Percentiles rank a stretch among this genome's conserved stretches.
Conservation (phyloP, 1,139 yeast genomes). For the Debaryomyces subglobosus region DNA sequence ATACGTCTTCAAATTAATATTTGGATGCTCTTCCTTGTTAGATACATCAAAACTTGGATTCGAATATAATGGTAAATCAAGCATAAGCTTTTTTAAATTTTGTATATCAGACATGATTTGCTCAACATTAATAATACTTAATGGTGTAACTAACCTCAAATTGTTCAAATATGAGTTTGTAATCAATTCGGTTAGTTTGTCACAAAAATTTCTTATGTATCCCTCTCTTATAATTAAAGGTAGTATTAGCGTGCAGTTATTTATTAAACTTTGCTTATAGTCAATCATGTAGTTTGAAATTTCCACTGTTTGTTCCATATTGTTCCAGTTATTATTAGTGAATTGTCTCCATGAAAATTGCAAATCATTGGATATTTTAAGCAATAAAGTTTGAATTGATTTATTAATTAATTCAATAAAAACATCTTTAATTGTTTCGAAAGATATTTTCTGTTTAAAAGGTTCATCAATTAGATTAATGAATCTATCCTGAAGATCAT, state of each 20-base stretch:
- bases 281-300: constrained; percentile 72
- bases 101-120: constrained; percentile 77
- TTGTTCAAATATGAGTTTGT: constrained; percentile 59
- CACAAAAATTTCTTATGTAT: constrained; percentile 73
- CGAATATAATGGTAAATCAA: constrained; percentile 52
- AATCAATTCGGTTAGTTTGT: constrained; percentile 70
- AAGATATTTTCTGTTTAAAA: constrained; percentile 40
- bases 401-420: constrained; percentile 62
- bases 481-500: constrained; percentile 73
- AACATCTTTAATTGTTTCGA: constrained; percentile 58
- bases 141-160: constrained; percentile 63
- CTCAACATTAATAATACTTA: constrained; percentile 73
- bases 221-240: constrained; percentile 69
- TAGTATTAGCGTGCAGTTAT: constrained; percentile 53
- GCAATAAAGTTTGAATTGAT: constrained; percentile 59
- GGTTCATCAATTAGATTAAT: constrained; percentile 45
- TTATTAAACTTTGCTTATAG: constrained; percentile 48
- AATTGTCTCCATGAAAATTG: constrained; percentile 85
- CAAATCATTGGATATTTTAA: constrained; percentile 62
- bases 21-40: constrained; percentile 11
- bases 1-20: constrained; percentile 39
- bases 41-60: constrained; percentile 32
- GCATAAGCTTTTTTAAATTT: constrained; percentile 58
- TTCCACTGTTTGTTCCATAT: constrained; percentile 63
- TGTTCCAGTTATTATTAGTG: constrained; percentile 76